Conservation (phyloP, 768 basidiomycete species). For the Ramaria rubella region DNA sequence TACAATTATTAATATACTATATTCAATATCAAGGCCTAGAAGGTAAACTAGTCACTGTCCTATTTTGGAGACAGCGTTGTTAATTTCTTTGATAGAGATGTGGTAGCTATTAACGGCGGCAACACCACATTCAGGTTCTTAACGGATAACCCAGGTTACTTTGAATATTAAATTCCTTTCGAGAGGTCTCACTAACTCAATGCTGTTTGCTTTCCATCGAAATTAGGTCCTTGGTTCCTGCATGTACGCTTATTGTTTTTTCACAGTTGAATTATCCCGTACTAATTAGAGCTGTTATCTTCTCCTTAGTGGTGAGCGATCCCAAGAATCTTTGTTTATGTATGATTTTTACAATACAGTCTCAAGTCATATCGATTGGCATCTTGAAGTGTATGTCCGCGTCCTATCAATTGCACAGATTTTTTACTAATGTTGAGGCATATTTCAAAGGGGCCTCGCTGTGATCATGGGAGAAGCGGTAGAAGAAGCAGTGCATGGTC, state of each 20-base stretch:
- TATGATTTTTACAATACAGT: too few relatives aligned
- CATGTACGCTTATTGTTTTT: constrained; percentile 10
- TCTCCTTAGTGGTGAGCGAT: too few relatives aligned
- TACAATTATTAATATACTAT: too few relatives aligned
- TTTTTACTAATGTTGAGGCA: neutral
- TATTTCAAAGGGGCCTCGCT: constrained; percentile 1
- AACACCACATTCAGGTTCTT: constrained; percentile 15
- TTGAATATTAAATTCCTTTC: too few relatives aligned
- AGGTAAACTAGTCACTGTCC: too few relatives aligned
- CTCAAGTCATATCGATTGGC: constrained; percentile 12
- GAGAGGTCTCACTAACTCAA: too few relatives aligned
- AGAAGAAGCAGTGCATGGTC: neutral
- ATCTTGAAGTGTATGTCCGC: constrained; percentile 6
- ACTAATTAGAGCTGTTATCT: too few relatives aligned
- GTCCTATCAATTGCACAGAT: neutral
- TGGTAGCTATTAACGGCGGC: constrained; percentile 20
- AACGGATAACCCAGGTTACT: constrained; percentile 20
- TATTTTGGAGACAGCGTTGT: too few relatives aligned
- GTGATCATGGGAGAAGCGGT: neutral
- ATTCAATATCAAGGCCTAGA: neutral
- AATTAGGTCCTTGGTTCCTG: constrained; percentile 24
- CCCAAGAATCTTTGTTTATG: too few relatives aligned
- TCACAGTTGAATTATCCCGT: too few relatives aligned
- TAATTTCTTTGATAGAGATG: too few relatives aligned
- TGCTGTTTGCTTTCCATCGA: too few relatives aligned